phyloP scores from a whole-genome alignment of 2,329 filamentous ascomycete genomes.

The Penicillium janthinellum region DNA sequence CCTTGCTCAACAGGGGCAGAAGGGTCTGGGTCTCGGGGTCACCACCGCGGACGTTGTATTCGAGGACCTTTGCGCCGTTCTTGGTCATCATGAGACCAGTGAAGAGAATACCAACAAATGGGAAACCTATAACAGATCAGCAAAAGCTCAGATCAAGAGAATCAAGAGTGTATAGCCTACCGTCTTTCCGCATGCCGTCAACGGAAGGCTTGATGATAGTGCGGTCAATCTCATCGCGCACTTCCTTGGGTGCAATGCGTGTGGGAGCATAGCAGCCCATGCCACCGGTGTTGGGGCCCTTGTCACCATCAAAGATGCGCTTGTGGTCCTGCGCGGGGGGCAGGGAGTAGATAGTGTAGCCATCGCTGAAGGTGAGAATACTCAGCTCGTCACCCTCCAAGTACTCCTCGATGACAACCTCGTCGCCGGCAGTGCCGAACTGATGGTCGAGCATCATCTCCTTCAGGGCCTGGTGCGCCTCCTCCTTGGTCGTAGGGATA shows the following conservation, averaged over 20 bases:
- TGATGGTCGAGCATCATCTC: conserved; percentile 88
- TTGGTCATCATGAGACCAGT: conserved; percentile 87
- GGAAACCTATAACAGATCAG: conserved; percentile 37
- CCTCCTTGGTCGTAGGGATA: conserved; percentile 76
- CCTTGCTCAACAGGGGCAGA: conserved; percentile 71
- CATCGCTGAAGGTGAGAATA: conserved; percentile 89
- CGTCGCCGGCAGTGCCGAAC: conserved; percentile 82
- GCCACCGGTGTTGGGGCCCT: conserved; percentile 90
- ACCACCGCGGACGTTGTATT: conserved; percentile 92
- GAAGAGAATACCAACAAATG: conserved; percentile 49
- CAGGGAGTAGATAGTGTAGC: conserved; percentile 77
- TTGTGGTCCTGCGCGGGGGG: conserved; percentile 97
- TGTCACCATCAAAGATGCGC: conserved; percentile 85
- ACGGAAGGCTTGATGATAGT: conserved; percentile 89
- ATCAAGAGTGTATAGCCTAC: neutral
- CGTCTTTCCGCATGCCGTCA: conserved; percentile 81
- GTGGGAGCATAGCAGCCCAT: conserved; percentile 99
- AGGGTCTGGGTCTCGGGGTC: conserved; percentile 91
- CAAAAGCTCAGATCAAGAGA: neutral
- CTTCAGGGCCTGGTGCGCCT: conserved; percentile 78
- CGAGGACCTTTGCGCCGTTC: conserved; percentile 76
- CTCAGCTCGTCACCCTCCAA: conserved; percentile 89
- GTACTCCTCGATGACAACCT: conserved; percentile 95
- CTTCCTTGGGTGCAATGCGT: conserved; percentile 70
- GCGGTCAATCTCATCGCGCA: conserved; percentile 76